These are phyloP conservation scores for Cajanus cajan DNA, from an alignment of 306 rosid species.

Conservation along the genomic window DNA sequence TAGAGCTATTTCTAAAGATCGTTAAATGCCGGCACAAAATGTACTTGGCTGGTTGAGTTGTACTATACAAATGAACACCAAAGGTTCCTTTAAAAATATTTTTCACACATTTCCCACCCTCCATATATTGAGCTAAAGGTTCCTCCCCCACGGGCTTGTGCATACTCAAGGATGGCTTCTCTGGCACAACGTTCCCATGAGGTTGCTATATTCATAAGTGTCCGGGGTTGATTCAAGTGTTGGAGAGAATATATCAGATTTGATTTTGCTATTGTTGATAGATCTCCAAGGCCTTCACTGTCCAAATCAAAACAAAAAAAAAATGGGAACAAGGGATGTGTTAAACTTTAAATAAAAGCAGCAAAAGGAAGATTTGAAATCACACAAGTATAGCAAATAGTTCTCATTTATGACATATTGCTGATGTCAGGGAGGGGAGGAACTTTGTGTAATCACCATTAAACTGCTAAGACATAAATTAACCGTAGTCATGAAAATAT, in stretches of 20 bases:
- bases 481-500: neutral
- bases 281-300: constrained; percentile 26
- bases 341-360: neutral
- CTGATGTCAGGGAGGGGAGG: neutral
- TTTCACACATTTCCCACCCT: constrained; percentile 37
- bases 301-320: neutral
- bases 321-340: neutral
- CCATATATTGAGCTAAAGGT: constrained; percentile 51
- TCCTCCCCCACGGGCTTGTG: constrained; percentile 49
- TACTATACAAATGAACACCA: neutral
- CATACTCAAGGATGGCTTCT: constrained; percentile 44
- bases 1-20: neutral
- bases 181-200: constrained; percentile 51
- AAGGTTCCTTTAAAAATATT: neutral
- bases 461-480: neutral
- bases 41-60: neutral
- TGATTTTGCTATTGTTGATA: constrained; percentile 29
- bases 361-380: neutral
- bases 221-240: constrained; percentile 22
- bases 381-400: neutral
- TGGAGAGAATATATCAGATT: constrained; percentile 18
- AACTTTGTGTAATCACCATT: neutral
- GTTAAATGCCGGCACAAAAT: neutral
- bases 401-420: neutral
- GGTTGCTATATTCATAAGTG: constrained; percentile 40